Base-by-base conservation (phyloP, 1,284 basidiomycete genomes). In the Singerocomus rubriflavus region DNA sequence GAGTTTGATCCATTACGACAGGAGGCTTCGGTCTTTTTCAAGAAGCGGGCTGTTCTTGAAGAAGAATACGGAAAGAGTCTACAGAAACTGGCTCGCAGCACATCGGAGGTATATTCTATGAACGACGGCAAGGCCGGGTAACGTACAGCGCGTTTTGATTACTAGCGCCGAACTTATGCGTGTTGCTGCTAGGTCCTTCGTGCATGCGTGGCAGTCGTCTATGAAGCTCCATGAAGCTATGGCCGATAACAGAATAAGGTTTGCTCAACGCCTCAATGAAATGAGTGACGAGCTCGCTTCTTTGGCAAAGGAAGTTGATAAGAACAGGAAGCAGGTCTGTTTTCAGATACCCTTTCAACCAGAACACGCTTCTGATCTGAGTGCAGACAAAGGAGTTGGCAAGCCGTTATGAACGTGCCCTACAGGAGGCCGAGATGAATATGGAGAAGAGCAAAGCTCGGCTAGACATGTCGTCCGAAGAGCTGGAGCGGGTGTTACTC, bases 91-190 rank as follows among this genome's bases (percentile, higher is more conserved):
- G 79, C 90, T 12, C 80, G 87, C 46, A 73, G 78, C 26, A 88
- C 92, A 5, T 79, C 86, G 14, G 93, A 98, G 50, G 78, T 82
- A 8, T 99, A 99, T 70, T 78, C 85, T 7, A 73, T 87, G 65
- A 87, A 83, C 59, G 96, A 98, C 48, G 93, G 91, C 54, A 98
- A 98, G 72, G 93, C 95, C 44, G 96, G 96, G 89, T 95, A 65
- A 61, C 12, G 37, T 44, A 41, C 79, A 57, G 12, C 37, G 10
- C 45, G 43, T 54, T 31, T 46, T 21, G 38, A 38, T 45, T 17
- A 47, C 29, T 13, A 8, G 40, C 38, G 4, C 35, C 40, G 46
- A 46, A 47, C 53, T 62, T 35, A 59, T 30, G 36, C 50, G 31
- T 16, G 44, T 37, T 29, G 49, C 55, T 44, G 7, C 17, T 49